Conservation (phyloP, 257 asterid genomes). For the Ilex aquifolium region DNA sequence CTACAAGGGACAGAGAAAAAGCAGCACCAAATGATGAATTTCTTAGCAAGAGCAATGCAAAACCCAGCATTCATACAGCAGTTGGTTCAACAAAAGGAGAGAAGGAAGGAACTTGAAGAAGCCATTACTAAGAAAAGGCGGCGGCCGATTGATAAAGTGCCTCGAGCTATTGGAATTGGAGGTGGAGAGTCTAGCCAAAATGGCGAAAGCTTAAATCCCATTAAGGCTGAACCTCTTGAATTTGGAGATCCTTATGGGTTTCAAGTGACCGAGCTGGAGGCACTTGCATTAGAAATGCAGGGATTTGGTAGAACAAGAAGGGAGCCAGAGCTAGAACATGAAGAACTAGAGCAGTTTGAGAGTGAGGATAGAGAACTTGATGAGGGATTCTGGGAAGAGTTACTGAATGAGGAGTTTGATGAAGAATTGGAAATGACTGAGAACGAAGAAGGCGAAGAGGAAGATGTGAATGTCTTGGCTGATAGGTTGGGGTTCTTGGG, state of each 20-base stretch:
- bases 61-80: constrained; percentile 66
- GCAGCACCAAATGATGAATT: constrained; percentile 88
- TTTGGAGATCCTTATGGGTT: constrained; percentile 21
- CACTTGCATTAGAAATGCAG: constrained; percentile 80
- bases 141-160: constrained; percentile 47
- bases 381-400: constrained; percentile 80
- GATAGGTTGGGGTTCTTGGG: constrained; percentile 57
- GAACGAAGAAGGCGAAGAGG: constrained; percentile 27
- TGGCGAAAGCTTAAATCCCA: not conserved
- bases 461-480: constrained; percentile 53
- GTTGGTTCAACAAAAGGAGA: constrained; percentile 53
- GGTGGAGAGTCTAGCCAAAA: constrained; percentile 23
- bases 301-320: constrained; percentile 49
- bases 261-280: constrained; percentile 69
- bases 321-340: constrained; percentile 25
- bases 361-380: constrained; percentile 45
- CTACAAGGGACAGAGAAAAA: constrained; percentile 59
- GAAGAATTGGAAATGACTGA: constrained; percentile 8
- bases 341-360: constrained; percentile 12
- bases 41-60: constrained; percentile 74
- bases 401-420: constrained; percentile 52
- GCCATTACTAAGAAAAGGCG: constrained; percentile 46
- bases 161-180: not conserved
- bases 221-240: constrained; percentile 51
- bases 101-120: constrained; percentile 52